A percentile compares a stretch with the other conserved stretches of the same genome.
Evolutionary conservation across 106 monocot genomes (phyloP).

Genomic region (Posidonia australis): DNA sequence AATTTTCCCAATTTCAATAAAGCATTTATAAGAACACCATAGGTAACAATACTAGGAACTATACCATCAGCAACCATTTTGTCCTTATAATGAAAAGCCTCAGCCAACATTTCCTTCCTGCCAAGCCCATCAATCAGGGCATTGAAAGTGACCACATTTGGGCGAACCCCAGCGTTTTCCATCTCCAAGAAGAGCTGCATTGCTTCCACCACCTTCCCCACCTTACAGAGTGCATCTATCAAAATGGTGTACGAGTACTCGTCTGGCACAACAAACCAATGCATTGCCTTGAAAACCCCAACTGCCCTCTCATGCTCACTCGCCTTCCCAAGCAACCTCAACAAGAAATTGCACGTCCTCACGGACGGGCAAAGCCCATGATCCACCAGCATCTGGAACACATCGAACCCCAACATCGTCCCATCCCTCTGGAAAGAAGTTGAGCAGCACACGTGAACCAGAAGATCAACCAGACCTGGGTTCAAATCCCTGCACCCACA

Average conservation of each 20-base stretch:
- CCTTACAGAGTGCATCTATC: slow-evolving; percentile 55
- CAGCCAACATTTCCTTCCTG: slow-evolving; percentile 44
- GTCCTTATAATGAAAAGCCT: slow-evolving; percentile 48
- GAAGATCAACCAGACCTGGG: slow-evolving; percentile 18
- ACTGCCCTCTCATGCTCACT: slow-evolving; percentile 11
- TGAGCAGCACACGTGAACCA: slow-evolving; percentile 44
- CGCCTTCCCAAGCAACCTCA: slow-evolving; percentile 20
- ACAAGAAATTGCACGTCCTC: slow-evolving; percentile 51
- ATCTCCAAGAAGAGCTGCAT: slow-evolving; percentile 47
- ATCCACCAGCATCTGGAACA: slow-evolving; percentile 27
- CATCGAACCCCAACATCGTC: slow-evolving; percentile 20
- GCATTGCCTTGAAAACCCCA: slow-evolving; percentile 67
- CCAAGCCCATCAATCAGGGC: slow-evolving; percentile 64
- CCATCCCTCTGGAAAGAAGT: slow-evolving; percentile 21
- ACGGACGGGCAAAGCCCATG: slow-evolving; percentile 32
- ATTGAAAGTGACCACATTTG: slow-evolving; percentile 67
- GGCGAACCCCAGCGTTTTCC: slow-evolving; percentile 33
- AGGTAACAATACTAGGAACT: slow-evolving; percentile 46
- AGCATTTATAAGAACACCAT: slow-evolving; percentile 53
- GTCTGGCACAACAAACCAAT: slow-evolving; percentile 26
- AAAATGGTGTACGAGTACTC: slow-evolving; percentile 56
- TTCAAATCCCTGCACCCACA: too few relatives aligned
- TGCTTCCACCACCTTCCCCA: slow-evolving; percentile 31
- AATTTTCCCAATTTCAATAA: slow-evolving; percentile 40
- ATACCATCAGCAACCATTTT: slow-evolving; percentile 35